These are phyloP conservation scores for Fusarium sarcochroum DNA, from an alignment of 2,329 filamentous ascomycete species.

Conservation along the genomic window DNA sequence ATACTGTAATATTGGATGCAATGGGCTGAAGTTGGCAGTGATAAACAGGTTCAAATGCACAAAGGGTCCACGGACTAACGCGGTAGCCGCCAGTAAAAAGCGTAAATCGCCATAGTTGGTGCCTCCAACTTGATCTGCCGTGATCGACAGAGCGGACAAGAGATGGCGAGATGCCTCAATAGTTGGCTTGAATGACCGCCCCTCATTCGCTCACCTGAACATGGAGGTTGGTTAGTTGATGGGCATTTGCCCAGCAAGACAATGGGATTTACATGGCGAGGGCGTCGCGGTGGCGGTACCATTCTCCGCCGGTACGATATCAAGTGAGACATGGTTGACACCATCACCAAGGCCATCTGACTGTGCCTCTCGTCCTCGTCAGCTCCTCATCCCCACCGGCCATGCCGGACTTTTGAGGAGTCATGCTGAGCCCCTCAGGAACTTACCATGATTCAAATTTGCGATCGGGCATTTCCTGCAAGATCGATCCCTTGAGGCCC, in stretches of 20 bases:
- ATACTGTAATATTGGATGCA: constrained; percentile 20
- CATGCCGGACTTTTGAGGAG: constrained; percentile 31
- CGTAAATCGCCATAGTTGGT: background rate
- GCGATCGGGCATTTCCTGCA: constrained; percentile 46
- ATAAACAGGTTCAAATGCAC: constrained; percentile 41
- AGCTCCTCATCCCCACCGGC: constrained; percentile 34
- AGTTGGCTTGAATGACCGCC: constrained; percentile 6
- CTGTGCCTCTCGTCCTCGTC: constrained; percentile 42
- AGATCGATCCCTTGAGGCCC: constrained; percentile 49
- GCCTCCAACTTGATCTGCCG: constrained; percentile 13
- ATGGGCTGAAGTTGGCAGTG: constrained; percentile 36
- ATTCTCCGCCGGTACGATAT: constrained; percentile 24
- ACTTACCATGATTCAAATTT: constrained; percentile 48
- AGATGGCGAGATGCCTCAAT: constrained; percentile 20
- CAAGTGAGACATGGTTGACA: constrained; percentile 50
- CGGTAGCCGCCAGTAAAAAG: constrained; percentile 41
- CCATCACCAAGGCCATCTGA: constrained; percentile 50
- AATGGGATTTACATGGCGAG: constrained; percentile 18
- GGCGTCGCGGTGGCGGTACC: constrained; percentile 33
- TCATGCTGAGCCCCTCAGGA: constrained; percentile 45
- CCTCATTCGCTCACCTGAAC: constrained; percentile 23
- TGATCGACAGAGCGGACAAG: constrained; percentile 22
- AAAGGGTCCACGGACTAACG: constrained; percentile 40
- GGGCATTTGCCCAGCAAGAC: constrained; percentile 7
- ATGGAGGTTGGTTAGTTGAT: constrained; percentile 20